Evolutionary conservation across 768 basidiomycete genomes (phyloP).

Genomic region (Tricholoma terreum): DNA sequence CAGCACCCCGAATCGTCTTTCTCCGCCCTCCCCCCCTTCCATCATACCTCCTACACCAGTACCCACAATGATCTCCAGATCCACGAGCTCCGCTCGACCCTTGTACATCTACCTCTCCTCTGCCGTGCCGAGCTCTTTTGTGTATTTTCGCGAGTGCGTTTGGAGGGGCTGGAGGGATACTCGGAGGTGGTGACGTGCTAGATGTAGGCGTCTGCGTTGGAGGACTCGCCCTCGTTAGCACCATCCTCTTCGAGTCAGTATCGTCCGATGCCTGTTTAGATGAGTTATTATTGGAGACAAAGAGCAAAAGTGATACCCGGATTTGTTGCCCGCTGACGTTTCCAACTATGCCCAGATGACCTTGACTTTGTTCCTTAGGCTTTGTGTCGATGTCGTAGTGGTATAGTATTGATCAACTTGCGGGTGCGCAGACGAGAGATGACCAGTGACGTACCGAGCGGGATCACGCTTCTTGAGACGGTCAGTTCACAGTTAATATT

Average conservation of each 20-base stretch:
- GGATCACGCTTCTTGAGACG: background rate
- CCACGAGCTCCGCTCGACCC: slow-evolving; percentile 65
- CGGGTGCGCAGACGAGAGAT: background rate
- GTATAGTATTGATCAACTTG: background rate
- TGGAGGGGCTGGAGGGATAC: slow-evolving; percentile 19
- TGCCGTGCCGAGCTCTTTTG: slow-evolving; percentile 14
- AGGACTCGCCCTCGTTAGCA: slow-evolving; percentile 3
- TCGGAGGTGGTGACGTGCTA: slow-evolving; percentile 10
- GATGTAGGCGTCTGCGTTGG: slow-evolving; percentile 7
- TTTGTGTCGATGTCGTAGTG: background rate
- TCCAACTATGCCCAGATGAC: background rate
- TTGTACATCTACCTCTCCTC: slow-evolving; percentile 76
- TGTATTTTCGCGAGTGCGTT: slow-evolving; percentile 7
- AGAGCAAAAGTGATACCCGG: background rate
- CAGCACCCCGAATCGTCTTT: slow-evolving; percentile 64
- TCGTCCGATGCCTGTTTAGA: background rate
- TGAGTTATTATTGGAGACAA: slow-evolving; percentile 4
- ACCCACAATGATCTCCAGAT: slow-evolving; percentile 69
- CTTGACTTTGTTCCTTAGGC: background rate
- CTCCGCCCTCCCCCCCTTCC: slow-evolving; percentile 38
- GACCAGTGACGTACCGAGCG: background rate
- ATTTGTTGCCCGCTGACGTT: background rate
- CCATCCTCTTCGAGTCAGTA: background rate
- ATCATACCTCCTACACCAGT: slow-evolving; percentile 23
- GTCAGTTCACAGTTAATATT: background rate